A percentile compares a stretch with the other conserved stretches of the same genome.
These are phyloP conservation scores for Gossypium stocksii DNA, from an alignment of 345 rosid species.

Conservation along the genomic window DNA sequence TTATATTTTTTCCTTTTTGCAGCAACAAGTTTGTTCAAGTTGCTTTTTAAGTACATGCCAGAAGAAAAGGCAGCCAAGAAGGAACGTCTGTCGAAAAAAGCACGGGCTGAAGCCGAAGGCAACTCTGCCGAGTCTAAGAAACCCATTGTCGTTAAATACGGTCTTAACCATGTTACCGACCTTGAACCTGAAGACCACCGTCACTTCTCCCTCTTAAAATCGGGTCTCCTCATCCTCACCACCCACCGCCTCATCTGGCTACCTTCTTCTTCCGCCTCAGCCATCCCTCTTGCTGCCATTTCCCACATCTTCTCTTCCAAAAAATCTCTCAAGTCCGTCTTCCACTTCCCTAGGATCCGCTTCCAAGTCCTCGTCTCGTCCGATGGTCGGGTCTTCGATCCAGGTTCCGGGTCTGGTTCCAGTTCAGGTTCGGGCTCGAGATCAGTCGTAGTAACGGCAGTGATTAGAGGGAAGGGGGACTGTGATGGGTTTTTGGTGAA, in stretches of 20 bases:
- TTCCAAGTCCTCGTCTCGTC: slow-evolving; percentile 49
- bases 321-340: slow-evolving; percentile 73
- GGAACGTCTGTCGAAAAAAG: background rate
- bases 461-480: slow-evolving; percentile 80
- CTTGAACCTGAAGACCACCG: slow-evolving; percentile 48
- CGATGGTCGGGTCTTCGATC: slow-evolving; percentile 24
- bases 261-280: slow-evolving; percentile 41
- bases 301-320: slow-evolving; percentile 53
- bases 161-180: background rate
- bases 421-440: slow-evolving; percentile 20
- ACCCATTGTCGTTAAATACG: background rate
- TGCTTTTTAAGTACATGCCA: background rate
- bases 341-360: slow-evolving; percentile 74
- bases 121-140: background rate
- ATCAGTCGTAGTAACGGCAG: slow-evolving; percentile 58
- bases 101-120: background rate
- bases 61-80: background rate
- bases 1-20: background rate
- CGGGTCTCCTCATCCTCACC: slow-evolving; percentile 71
- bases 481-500: slow-evolving; percentile 69
- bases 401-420: slow-evolving; percentile 13
- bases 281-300: slow-evolving; percentile 45
- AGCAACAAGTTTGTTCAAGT: background rate
- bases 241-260: slow-evolving; percentile 90
- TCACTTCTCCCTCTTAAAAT: slow-evolving; percentile 37